Conservation (phyloP, 306 rosid genomes). For the Gastrolobium bilobum region DNA sequence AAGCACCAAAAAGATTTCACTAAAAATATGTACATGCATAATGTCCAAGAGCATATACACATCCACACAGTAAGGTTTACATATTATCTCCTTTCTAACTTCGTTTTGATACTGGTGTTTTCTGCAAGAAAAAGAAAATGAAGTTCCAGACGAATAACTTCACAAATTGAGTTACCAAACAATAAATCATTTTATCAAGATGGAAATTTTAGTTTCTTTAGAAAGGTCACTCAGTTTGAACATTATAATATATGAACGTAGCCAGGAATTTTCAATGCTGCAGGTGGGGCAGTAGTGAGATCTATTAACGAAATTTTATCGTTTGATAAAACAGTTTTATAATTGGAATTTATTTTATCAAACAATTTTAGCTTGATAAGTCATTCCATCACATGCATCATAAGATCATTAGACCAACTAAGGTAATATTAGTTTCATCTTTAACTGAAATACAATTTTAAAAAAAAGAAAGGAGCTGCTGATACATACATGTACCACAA, state of each 20-base stretch:
- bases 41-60: slow-evolving; percentile 15
- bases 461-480: slow-evolving; percentile 23
- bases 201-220: slow-evolving; percentile 10
- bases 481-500: slow-evolving; percentile 4
- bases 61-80: slow-evolving; percentile 3
- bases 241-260: background rate
- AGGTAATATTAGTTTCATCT: background rate
- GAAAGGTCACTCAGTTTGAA: slow-evolving; percentile 13
- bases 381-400: slow-evolving; percentile 11
- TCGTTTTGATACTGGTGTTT: background rate
- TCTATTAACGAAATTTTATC: background rate
- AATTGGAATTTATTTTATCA: no score
- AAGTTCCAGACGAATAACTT: slow-evolving; percentile 3
- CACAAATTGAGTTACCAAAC: slow-evolving; percentile 22
- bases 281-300: slow-evolving; percentile 9
- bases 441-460: background rate
- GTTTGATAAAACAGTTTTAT: no score
- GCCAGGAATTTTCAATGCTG: slow-evolving; percentile 21
- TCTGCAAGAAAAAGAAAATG: background rate
- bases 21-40: slow-evolving; percentile 15
- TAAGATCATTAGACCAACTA: slow-evolving; percentile 15
- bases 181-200: background rate
- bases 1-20: slow-evolving; percentile 19
- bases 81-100: slow-evolving; percentile 13
- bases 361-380: background rate